Evolutionary conservation across 306 rosid species (phyloP).

Genomic region (Malus fusca): DNA sequence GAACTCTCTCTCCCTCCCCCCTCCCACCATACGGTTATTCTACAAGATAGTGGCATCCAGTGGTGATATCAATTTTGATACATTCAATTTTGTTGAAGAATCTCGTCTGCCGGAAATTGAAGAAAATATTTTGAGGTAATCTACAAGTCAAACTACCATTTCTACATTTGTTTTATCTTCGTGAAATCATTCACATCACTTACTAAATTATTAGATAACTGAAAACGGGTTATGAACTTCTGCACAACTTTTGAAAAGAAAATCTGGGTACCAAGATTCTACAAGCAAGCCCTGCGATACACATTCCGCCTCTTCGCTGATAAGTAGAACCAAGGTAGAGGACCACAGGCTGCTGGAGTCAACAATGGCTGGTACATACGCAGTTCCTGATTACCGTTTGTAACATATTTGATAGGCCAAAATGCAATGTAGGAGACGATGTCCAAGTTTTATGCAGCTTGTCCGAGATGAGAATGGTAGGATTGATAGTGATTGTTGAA

Average conservation of each 20-base stretch:
- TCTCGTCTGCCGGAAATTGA: conserved; percentile 80
- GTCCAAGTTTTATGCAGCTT: neutral
- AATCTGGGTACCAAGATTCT: conserved; percentile 27
- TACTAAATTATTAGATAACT: neutral
- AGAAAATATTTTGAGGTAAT: conserved; percentile 90
- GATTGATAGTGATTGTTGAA: too few relatives aligned
- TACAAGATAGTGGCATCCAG: conserved; percentile 68
- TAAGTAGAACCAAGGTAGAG: conserved; percentile 6
- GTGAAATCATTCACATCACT: neutral
- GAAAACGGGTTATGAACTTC: conserved; percentile 17
- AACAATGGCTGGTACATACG: neutral
- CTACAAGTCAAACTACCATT: neutral
- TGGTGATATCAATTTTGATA: conserved; percentile 49
- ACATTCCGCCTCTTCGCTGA: conserved; percentile 15
- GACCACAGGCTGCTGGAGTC: conserved; percentile 2
- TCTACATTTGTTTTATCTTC: neutral
- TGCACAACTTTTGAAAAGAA: conserved; percentile 54
- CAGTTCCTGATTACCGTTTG: neutral
- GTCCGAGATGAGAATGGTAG: neutral
- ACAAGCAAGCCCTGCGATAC: conserved; percentile 21
- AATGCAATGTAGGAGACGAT: neutral
- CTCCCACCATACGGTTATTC: conserved; percentile 55
- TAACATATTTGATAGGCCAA: neutral
- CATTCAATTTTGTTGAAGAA: conserved; percentile 80
- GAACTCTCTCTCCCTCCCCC: neutral